Evolutionary conservation across 2,329 filamentous ascomycete species (phyloP), one percentile per base, ranked within the genome.

Genomic region (Claviceps sp.): DNA sequence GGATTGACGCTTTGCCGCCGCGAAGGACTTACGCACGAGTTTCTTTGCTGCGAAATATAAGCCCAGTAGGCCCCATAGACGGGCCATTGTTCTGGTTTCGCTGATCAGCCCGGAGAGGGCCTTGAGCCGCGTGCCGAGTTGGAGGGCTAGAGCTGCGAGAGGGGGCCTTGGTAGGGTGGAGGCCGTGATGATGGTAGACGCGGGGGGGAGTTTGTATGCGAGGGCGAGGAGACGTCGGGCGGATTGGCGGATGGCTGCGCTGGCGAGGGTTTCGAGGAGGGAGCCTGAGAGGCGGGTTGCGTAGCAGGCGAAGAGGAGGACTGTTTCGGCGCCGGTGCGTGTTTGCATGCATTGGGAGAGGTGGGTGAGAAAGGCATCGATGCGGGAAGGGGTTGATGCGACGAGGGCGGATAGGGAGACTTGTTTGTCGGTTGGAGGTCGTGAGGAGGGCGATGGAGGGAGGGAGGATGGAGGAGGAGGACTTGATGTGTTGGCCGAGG

Each of bases 31-130:
- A 36, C 67, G 54, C 6, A 74, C 54, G n/a, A 82, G 70, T 51
- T 63, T 66, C 56, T 78, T 75, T 16, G 74, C 81, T 74, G 83
- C 85, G 57, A 82, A 72, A 67, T 87, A 86, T 65, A 95, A 73
- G 49, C 82, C 82, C 62, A 95, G 61, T 60, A 90, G 64, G 0
- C 81, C 84, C 84, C 87, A 95, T 34, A 96, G 74, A 0, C 89
- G 78, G 56, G 79, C 70, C 63, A 90, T 87, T 54, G 82, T 84
- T 55, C 87, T 75, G 55, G 82, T 79, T 62, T 93, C 87, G 58
- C 75, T 76, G 47, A 93, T 73, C 50, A 91, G 71, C 37, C 68
- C 74, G 18, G 82, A 79, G 14, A 95, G 73, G 14, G 70, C 75
- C 67, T 72, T 76, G 62, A 88, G 70, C 60, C 77, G 68, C 46